phyloP scores from a whole-genome alignment of 345 rosid species.

The Arabis alpina region DNA sequence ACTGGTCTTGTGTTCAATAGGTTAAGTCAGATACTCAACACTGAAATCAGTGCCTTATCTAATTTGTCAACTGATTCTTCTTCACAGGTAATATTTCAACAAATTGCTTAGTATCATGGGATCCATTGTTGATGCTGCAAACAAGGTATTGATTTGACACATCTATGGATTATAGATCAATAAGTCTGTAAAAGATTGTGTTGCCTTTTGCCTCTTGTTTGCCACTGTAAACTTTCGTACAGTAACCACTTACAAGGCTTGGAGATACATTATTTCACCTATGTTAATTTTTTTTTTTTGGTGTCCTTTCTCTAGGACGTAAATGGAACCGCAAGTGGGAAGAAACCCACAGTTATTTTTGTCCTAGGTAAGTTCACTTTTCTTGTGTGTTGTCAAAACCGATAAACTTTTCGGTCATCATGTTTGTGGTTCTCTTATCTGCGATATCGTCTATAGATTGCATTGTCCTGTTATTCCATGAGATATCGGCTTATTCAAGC shows the following conservation, averaged over 20 bases:
- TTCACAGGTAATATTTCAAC: slow-evolving; percentile 29
- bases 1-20: neutral
- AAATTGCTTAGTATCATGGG: slow-evolving; percentile 61
- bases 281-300: neutral
- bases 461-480: slow-evolving; percentile 7
- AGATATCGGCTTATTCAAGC: neutral
- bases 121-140: slow-evolving; percentile 55
- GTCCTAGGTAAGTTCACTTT: slow-evolving; percentile 69
- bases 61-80: slow-evolving; percentile 6
- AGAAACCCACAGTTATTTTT: slow-evolving; percentile 83
- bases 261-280: neutral
- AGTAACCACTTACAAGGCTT: neutral
- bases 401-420: no score
- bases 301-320: slow-evolving; percentile 51
- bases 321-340: slow-evolving; percentile 52
- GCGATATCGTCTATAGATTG: neutral
- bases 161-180: no score
- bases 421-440: no score
- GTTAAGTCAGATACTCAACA: neutral
- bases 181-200: neutral
- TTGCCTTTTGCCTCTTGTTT: neutral
- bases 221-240: no score
- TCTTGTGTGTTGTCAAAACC: no score
- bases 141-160: slow-evolving; percentile 58
- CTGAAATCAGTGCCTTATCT: neutral